These are phyloP conservation scores for Fusarium solani-melongenae DNA, from an alignment of 2,329 filamentous ascomycete species.

Conservation along the genomic window DNA sequence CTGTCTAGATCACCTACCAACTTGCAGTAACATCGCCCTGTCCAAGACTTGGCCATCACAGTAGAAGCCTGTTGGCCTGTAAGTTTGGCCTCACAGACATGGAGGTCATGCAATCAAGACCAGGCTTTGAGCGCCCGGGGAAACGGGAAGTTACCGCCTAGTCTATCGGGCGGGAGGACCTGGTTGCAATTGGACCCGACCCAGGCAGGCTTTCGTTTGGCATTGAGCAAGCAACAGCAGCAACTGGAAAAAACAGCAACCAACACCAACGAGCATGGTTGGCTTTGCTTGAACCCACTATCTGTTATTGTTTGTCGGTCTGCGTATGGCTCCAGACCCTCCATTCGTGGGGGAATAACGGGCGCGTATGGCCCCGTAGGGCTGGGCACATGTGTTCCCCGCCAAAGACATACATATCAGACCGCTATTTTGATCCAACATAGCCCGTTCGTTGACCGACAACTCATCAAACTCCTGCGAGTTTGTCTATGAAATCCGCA, in stretches of 20 bases:
- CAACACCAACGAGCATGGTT: background rate
- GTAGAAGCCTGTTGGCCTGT: background rate
- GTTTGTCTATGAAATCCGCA: background rate
- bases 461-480: background rate
- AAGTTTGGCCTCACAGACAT: background rate
- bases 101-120: background rate
- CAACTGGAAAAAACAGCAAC: background rate
- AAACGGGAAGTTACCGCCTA: background rate
- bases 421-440: background rate
- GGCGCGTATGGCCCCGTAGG: too few species aligned
- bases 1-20: background rate
- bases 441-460: background rate
- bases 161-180: too few species aligned
- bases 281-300: too few species aligned
- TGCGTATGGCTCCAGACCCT: too few species aligned
- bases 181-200: background rate
- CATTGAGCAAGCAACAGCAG: background rate
- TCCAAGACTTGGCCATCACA: background rate
- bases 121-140: background rate
- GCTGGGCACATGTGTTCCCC: too few species aligned
- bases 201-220: background rate
- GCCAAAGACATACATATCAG: background rate
- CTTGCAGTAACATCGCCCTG: background rate
- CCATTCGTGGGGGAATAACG: too few species aligned
- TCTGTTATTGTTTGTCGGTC: too few species aligned